Percentiles rank a stretch among this genome's conserved stretches.
phyloP scores from a whole-genome alignment of 1,284 basidiomycete species.

The Ceratobasidium sp. region DNA sequence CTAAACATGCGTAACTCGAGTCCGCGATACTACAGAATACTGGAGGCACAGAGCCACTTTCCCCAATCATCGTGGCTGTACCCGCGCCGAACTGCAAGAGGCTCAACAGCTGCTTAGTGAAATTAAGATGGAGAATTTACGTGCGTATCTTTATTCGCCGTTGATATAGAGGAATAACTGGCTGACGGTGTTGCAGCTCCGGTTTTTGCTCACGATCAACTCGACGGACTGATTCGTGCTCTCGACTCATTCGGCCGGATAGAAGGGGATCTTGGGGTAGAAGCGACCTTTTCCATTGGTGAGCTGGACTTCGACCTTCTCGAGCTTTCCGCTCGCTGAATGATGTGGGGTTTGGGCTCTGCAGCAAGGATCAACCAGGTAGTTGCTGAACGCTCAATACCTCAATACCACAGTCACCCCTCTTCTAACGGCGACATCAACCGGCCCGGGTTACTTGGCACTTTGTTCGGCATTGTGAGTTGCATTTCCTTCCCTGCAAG shows the following conservation, averaged over 20 bases:
- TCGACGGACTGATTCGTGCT: not conserved
- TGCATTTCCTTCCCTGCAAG: not conserved
- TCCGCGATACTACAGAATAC: not conserved
- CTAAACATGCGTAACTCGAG: too few species aligned
- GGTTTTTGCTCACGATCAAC: not conserved
- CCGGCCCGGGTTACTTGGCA: not conserved
- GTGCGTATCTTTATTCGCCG: not conserved
- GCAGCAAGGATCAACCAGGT: not conserved
- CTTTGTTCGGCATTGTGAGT: not conserved
- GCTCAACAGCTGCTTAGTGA: not conserved
- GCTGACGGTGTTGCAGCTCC: not conserved
- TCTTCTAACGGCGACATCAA: not conserved
- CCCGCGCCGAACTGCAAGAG: not conserved
- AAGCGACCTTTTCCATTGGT: not conserved
- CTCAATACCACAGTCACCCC: not conserved
- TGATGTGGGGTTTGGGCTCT: not conserved
- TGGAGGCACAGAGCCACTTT: not conserved
- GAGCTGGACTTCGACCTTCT: not conserved
- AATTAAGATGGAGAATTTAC: not conserved
- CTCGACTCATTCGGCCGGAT: not conserved
- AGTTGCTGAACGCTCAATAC: not conserved
- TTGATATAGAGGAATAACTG: not conserved
- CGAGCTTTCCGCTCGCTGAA: not conserved
- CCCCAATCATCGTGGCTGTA: not conserved
- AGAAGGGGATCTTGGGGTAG: not conserved